Evolutionary conservation across 768 basidiomycete genomes (phyloP).

Genomic region (Mycena vitilis): DNA sequence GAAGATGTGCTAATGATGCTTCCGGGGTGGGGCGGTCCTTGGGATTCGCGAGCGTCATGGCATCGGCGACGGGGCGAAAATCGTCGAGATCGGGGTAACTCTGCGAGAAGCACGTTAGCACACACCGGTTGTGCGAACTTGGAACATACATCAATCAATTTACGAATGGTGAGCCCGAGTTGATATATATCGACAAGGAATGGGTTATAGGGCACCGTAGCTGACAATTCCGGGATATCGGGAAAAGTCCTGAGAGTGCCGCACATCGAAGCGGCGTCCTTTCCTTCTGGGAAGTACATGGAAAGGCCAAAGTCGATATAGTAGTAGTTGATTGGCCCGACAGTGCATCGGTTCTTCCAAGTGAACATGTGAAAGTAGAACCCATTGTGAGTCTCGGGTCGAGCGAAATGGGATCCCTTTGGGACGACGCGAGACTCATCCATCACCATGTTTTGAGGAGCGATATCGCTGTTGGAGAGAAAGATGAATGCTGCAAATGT

Average conservation of each 20-base stretch:
- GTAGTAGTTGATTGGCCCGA: slow-evolving; percentile 23
- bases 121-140: too few relatives aligned
- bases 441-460: slow-evolving; percentile 29
- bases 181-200: slow-evolving; percentile 27
- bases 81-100: neutral
- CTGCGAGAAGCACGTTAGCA: too few relatives aligned
- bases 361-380: neutral
- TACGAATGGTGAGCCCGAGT: slow-evolving; percentile 17
- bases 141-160: slow-evolving; percentile 6
- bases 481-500: too few relatives aligned
- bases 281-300: slow-evolving; percentile 10
- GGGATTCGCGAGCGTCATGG: slow-evolving; percentile 9
- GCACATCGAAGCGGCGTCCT: neutral
- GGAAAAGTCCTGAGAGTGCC: slow-evolving; percentile 12
- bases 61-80: slow-evolving; percentile 7
- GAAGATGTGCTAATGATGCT: slow-evolving; percentile 9
- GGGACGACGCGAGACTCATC: slow-evolving; percentile 26
- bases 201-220: slow-evolving; percentile 29
- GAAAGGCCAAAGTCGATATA: slow-evolving; percentile 31
- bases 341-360: slow-evolving; percentile 19
- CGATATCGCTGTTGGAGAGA: slow-evolving; percentile 14
- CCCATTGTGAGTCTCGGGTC: slow-evolving; percentile 14
- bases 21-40: slow-evolving; percentile 5
- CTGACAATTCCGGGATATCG: slow-evolving; percentile 23
- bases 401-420: slow-evolving; percentile 15